Conservation (phyloP, 768 basidiomycete genomes). For the Mycena chlorophos region DNA sequence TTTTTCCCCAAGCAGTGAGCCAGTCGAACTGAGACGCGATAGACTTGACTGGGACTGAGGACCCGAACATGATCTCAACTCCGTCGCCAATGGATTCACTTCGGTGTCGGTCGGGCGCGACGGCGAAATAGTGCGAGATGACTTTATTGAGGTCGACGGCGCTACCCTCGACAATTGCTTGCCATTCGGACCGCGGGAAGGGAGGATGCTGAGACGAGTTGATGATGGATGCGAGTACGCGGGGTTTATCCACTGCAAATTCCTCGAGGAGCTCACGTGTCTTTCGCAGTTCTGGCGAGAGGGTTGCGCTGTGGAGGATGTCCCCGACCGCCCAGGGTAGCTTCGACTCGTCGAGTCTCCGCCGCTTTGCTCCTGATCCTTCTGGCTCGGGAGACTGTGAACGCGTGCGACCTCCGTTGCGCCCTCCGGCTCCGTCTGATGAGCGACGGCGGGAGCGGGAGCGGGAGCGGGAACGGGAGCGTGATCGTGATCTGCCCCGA, state of each 20-base stretch:
- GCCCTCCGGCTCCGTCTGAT: too few species aligned
- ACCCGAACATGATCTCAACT: constrained; percentile 13
- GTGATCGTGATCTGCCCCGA: too few species aligned
- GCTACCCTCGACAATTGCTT: constrained; percentile 21
- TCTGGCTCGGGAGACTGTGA: too few species aligned
- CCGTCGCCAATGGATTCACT: constrained; percentile 16
- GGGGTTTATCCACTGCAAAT: constrained; percentile 3
- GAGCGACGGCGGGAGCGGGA: too few species aligned
- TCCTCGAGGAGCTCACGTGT: constrained; percentile 5
- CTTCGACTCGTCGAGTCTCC: not conserved
- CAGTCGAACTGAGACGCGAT: constrained; percentile 17
- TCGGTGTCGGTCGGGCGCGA: not conserved
- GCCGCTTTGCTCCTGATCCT: not conserved
- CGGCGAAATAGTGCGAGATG: constrained; percentile 14
- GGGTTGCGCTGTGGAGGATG: not conserved
- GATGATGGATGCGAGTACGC: constrained; percentile 6
- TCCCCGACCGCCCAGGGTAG: not conserved
- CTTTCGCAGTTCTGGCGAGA: not conserved
- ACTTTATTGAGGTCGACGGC: constrained; percentile 31
- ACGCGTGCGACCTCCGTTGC: too few species aligned
- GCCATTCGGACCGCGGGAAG: constrained; percentile 28
- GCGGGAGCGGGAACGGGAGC: too few species aligned
- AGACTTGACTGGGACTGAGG: constrained; percentile 5
- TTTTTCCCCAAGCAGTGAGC: constrained; percentile 14
- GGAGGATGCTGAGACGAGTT: constrained; percentile 11